Evolutionary conservation across 306 rosid genomes (phyloP).

Genomic region (Macrotyloma uniflorum): DNA sequence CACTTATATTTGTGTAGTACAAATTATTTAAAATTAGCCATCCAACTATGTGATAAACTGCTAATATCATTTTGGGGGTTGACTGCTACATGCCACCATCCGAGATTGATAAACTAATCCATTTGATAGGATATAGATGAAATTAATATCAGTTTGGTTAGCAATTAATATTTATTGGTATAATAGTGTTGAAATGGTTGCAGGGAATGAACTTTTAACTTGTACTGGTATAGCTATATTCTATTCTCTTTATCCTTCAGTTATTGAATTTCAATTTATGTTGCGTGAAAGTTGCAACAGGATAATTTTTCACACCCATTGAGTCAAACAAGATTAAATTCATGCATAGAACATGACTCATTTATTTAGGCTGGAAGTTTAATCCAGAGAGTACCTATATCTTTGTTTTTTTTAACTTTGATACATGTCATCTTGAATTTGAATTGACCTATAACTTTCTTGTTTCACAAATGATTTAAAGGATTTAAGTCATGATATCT

Average conservation of each 20-base stretch:
- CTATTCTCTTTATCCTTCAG: no score
- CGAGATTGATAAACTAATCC: neutral
- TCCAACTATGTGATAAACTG: neutral
- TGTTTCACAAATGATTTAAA: neutral
- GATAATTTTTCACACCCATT: no score
- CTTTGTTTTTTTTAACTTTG: neutral
- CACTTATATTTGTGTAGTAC: neutral
- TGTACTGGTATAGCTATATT: neutral
- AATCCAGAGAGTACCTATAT: neutral
- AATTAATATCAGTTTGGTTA: slow-evolving; percentile 10
- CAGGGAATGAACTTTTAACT: neutral
- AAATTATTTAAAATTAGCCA: neutral
- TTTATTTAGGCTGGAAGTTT: neutral
- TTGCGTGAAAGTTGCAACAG: no score
- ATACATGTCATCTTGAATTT: slow-evolving; percentile 29
- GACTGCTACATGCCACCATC: neutral
- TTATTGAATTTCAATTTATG: no score
- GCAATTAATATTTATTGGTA: neutral
- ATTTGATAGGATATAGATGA: slow-evolving; percentile 19
- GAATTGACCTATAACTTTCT: neutral
- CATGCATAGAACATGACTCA: neutral
- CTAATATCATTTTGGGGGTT: neutral
- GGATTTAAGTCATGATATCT: slow-evolving; percentile 15
- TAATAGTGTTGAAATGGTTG: slow-evolving; percentile 7
- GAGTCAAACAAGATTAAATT: no score